Conservation (phyloP, 2,329 filamentous ascomycete genomes). For the Spiromastix sp. region DNA sequence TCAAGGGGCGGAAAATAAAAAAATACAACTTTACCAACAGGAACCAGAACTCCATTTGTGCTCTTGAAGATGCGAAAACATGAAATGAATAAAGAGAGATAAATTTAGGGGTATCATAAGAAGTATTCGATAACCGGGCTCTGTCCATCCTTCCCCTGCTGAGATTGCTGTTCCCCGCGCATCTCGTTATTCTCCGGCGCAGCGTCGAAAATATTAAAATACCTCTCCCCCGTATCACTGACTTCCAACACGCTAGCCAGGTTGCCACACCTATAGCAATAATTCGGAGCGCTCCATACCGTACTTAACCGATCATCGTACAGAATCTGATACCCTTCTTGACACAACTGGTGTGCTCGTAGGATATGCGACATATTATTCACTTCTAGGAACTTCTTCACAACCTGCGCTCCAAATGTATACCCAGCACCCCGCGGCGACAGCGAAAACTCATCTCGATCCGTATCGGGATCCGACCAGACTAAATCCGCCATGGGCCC, state of each 20-base stretch:
- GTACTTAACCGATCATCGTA: slow-evolving; percentile 93
- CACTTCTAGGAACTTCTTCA: slow-evolving; percentile 94
- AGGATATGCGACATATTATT: slow-evolving; percentile 98
- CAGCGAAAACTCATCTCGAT: slow-evolving; percentile 91
- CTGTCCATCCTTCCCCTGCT: slow-evolving; percentile 58
- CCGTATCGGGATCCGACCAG: slow-evolving; percentile 96
- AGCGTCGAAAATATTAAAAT: slow-evolving; percentile 96
- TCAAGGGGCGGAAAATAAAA: too few relatives aligned
- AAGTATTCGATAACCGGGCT: slow-evolving; percentile 61
- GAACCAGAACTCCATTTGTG: slow-evolving; percentile 18
- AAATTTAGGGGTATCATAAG: slow-evolving; percentile 38
- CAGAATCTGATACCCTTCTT: slow-evolving; percentile 93
- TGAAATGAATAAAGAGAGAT: slow-evolving; percentile 8
- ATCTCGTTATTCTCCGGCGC: slow-evolving; percentile 83
- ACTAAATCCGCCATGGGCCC: slow-evolving; percentile 99
- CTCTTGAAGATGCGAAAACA: slow-evolving; percentile 16
- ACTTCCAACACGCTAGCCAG: slow-evolving; percentile 96
- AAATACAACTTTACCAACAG: neutral
- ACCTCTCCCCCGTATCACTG: slow-evolving; percentile 81
- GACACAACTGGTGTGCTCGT: slow-evolving; percentile 94
- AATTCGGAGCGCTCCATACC: slow-evolving; percentile 96
- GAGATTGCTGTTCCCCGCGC: slow-evolving; percentile 67
- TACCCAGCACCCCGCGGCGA: slow-evolving; percentile 91
- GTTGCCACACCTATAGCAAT: slow-evolving; percentile 92
- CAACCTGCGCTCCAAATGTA: slow-evolving; percentile 93